A percentile compares a stretch with the other conserved stretches of the same genome.
These are phyloP conservation scores for Penicillium palitans DNA, from an alignment of 2,329 filamentous ascomycete species.

Conservation along the genomic window DNA sequence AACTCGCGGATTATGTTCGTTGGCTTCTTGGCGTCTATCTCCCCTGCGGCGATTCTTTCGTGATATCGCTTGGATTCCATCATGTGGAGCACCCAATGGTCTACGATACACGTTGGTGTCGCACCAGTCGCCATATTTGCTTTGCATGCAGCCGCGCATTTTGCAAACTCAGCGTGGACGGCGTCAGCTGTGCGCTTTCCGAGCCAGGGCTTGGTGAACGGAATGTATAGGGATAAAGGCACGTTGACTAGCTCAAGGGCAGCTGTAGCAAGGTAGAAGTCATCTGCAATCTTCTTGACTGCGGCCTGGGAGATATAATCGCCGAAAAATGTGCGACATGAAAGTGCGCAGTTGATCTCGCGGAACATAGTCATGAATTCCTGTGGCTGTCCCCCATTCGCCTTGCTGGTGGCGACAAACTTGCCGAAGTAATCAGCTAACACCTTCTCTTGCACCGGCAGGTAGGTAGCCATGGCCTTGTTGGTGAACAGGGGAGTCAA, in stretches of 20 bases:
- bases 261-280: slow-evolving; percentile 88
- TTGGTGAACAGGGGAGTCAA: slow-evolving; percentile 86
- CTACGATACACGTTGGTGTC: slow-evolving; percentile 79
- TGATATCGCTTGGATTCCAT: slow-evolving; percentile 74
- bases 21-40: slow-evolving; percentile 53
- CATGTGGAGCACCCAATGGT: slow-evolving; percentile 82
- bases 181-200: slow-evolving; percentile 85
- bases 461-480: slow-evolving; percentile 75
- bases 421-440: slow-evolving; percentile 76
- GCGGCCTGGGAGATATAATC: slow-evolving; percentile 84
- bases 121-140: slow-evolving; percentile 78
- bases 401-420: slow-evolving; percentile 69
- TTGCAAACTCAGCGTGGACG: slow-evolving; percentile 77
- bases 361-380: slow-evolving; percentile 84
- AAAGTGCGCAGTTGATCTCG: slow-evolving; percentile 84
- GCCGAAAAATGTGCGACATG: slow-evolving; percentile 84
- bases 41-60: slow-evolving; percentile 67
- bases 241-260: slow-evolving; percentile 93
- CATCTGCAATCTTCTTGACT: slow-evolving; percentile 84
- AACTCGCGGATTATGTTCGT: slow-evolving; percentile 53
- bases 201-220: slow-evolving; percentile 86
- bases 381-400: slow-evolving; percentile 65
- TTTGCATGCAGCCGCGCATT: slow-evolving; percentile 83
- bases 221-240: slow-evolving; percentile 72
- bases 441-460: slow-evolving; percentile 84